Evolutionary conservation across 768 basidiomycete species (phyloP).

Genomic region (Boletus fagicola): DNA sequence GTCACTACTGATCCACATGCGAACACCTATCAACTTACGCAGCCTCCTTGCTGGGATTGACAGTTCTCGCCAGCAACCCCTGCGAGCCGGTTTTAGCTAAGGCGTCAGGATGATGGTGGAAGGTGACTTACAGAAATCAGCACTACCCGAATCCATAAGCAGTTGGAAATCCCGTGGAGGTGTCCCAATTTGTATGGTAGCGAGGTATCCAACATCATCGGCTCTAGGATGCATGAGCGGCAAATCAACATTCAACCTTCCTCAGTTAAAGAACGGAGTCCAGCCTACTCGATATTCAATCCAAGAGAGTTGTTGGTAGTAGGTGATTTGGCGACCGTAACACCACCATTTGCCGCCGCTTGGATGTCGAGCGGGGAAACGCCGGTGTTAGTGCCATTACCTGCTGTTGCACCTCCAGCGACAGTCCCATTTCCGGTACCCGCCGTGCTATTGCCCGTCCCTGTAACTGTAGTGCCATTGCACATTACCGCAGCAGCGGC

Average conservation of each 20-base stretch:
- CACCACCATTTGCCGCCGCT: conserved; percentile 34
- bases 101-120: background rate
- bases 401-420: conserved; percentile 10
- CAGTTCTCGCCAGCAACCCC: conserved; percentile 58
- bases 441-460: conserved; percentile 4
- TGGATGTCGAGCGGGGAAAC: conserved; percentile 37
- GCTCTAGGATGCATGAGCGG: conserved; percentile 30
- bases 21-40: conserved; percentile 34
- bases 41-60: conserved; percentile 40
- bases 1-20: conserved; percentile 16
- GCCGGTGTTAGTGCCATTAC: conserved; percentile 26
- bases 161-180: conserved; percentile 55
- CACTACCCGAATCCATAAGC: conserved; percentile 70
- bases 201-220: conserved; percentile 56
- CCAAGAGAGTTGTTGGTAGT: conserved; percentile 56
- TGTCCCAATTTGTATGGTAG: conserved; percentile 64
- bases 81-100: background rate
- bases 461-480: conserved; percentile 2
- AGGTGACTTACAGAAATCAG: conserved; percentile 51
- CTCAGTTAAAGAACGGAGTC: background rate
- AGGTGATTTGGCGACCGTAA: conserved; percentile 45
- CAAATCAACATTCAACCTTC: background rate
- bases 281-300: conserved; percentile 64
- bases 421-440: conserved; percentile 9
- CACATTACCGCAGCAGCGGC: conserved; percentile 2